A percentile compares a stretch with the other conserved stretches of the same genome.
These are phyloP conservation scores for Alloteropsis semialata DNA, from an alignment of 176 grass and related monocot species.

Conservation along the genomic window DNA sequence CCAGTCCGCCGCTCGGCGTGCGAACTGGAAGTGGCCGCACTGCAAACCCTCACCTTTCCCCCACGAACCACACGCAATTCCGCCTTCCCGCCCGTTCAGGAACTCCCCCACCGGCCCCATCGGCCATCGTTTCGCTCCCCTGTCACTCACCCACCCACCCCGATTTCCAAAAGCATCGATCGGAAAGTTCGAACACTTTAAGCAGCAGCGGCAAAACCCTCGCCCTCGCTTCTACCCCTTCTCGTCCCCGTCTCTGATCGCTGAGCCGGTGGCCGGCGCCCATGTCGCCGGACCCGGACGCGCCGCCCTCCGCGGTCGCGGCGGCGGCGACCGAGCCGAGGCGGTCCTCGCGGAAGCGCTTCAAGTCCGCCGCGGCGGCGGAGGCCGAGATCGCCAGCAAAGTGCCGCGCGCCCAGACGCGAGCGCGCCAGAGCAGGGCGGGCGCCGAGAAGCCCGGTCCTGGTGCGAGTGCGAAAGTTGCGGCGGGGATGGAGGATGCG, in stretches of 20 bases:
- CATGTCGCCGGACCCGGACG: not conserved
- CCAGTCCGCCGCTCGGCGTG: too few species aligned
- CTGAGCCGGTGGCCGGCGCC: not conserved
- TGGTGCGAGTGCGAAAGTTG: not conserved
- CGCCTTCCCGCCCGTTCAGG: not conserved
- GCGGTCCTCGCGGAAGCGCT: not conserved
- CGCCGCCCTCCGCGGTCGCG: not conserved
- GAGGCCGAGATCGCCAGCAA: not conserved
- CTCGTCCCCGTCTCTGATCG: not conserved
- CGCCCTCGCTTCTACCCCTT: not conserved
- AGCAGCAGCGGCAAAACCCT: constrained; percentile 2
- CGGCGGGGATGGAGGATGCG: not conserved
- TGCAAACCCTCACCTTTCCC: not conserved
- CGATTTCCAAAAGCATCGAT: not conserved
- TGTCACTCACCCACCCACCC: not conserved
- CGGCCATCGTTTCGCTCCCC: not conserved
- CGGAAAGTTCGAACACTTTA: not conserved
- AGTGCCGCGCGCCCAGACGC: not conserved
- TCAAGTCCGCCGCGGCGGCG: not conserved
- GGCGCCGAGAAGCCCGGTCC: not conserved
- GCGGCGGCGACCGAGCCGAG: too few species aligned
- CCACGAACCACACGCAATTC: not conserved
- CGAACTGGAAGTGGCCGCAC: not conserved
- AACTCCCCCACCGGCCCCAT: not conserved
- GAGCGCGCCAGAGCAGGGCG: not conserved